A percentile compares a stretch with the other conserved stretches of the same genome.
phyloP scores from a whole-genome alignment of 129 eudicot genomes.

The Oenanthe sinensis region DNA sequence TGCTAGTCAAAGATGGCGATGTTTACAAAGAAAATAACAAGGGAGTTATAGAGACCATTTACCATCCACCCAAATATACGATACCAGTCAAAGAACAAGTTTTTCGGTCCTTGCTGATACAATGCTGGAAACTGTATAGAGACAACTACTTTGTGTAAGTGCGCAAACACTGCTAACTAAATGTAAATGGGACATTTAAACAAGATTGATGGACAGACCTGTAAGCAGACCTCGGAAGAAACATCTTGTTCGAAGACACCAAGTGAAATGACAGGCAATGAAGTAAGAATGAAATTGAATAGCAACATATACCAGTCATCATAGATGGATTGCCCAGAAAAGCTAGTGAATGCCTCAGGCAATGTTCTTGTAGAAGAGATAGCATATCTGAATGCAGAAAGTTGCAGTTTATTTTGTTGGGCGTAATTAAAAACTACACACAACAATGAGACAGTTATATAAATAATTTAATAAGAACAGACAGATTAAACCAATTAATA shows the following conservation, averaged over 20 bases:
- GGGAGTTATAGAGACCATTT: slow-evolving; percentile 78
- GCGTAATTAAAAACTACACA: no score
- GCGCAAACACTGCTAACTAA: background rate
- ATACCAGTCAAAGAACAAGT: slow-evolving; percentile 87
- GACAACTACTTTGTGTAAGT: background rate
- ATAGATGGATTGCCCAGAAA: slow-evolving; percentile 88
- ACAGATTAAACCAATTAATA: no score
- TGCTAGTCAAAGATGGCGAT: slow-evolving; percentile 71
- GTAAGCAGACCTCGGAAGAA: slow-evolving; percentile 86
- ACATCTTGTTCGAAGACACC: slow-evolving; percentile 99
- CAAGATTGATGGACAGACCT: slow-evolving; percentile 43
- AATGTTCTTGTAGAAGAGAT: slow-evolving; percentile 95
- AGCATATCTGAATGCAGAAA: slow-evolving; percentile 61
- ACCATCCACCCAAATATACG: slow-evolving; percentile 93
- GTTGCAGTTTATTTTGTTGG: slow-evolving; percentile 7
- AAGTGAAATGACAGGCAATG: slow-evolving; percentile 87
- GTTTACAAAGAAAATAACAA: slow-evolving; percentile 71
- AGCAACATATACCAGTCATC: slow-evolving; percentile 91
- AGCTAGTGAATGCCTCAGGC: slow-evolving; percentile 89
- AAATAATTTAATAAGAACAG: no score
- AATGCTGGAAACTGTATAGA: slow-evolving; percentile 82
- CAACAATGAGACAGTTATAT: no score
- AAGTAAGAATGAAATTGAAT: slow-evolving; percentile 90
- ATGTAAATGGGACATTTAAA: background rate
- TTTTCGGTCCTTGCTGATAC: slow-evolving; percentile 95